Conservation (phyloP, 2,329 filamentous ascomycete species). For the Fusarium falciforme region DNA sequence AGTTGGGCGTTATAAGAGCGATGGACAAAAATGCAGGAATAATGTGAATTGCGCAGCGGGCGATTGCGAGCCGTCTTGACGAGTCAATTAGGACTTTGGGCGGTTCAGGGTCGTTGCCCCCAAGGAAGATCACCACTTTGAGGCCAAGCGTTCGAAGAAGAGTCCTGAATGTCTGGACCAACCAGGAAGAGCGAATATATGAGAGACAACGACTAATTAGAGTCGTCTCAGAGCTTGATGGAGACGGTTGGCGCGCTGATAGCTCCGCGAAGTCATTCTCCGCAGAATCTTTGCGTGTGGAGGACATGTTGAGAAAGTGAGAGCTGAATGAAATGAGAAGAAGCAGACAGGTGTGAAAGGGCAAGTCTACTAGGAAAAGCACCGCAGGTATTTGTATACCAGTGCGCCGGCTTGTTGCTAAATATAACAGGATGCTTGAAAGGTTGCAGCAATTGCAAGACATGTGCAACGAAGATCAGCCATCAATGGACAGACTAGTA, state of each 20-base stretch:
- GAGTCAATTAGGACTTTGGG: neutral
- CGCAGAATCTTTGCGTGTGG: too few relatives aligned
- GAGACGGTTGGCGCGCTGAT: too few relatives aligned
- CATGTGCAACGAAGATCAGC: neutral
- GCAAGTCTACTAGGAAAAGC: too few relatives aligned
- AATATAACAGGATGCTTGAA: neutral
- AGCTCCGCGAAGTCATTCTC: too few relatives aligned
- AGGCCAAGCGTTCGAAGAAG: slow-evolving; percentile 3
- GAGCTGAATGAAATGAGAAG: too few relatives aligned
- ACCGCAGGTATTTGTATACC: too few relatives aligned
- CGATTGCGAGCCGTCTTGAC: neutral
- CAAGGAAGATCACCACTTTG: neutral
- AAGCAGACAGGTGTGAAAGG: too few relatives aligned
- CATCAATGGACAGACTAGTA: neutral
- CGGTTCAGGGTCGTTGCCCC: neutral
- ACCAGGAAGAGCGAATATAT: neutral
- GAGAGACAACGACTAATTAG: too few relatives aligned
- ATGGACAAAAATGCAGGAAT: neutral
- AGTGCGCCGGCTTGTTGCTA: neutral
- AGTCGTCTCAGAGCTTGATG: too few relatives aligned
- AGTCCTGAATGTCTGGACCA: neutral
- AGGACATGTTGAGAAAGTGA: too few relatives aligned
- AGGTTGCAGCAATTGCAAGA: neutral
- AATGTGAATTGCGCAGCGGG: slow-evolving; percentile 2
- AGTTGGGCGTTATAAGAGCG: neutral